phyloP scores from a whole-genome alignment of 306 rosid species.

The Prunus padus region DNA sequence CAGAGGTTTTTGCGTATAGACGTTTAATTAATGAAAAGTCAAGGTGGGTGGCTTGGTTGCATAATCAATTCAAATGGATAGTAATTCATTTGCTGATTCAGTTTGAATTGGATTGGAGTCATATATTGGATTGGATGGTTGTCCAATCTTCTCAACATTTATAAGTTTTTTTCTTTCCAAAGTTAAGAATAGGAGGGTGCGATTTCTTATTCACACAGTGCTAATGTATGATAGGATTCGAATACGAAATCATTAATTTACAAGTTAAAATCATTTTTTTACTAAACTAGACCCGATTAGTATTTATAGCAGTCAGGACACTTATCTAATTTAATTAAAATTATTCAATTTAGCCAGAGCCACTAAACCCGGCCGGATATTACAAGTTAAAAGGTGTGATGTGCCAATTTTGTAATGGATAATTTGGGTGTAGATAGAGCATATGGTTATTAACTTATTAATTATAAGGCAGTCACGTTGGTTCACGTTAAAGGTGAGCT shows the following conservation, averaged over 20 bases:
- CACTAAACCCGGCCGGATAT: not conserved
- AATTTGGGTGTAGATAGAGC: not conserved
- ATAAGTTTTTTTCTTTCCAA: too few relatives aligned
- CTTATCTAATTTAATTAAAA: too few relatives aligned
- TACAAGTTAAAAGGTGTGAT: not conserved
- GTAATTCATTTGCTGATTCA: not conserved
- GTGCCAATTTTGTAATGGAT: not conserved
- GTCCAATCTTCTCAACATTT: too few relatives aligned
- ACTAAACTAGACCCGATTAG: too few relatives aligned
- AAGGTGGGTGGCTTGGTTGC: not conserved
- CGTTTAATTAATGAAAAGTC: not conserved
- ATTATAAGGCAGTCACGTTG: not conserved
- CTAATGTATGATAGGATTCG: too few relatives aligned
- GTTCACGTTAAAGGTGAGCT: constrained; percentile 12
- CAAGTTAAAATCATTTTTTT: rapidly evolving
- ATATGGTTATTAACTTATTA: not conserved
- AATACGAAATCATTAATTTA: rapidly evolving
- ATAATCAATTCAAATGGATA: not conserved
- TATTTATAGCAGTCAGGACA: too few relatives aligned
- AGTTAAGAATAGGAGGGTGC: too few relatives aligned
- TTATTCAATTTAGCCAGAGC: too few relatives aligned
- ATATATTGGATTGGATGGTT: too few relatives aligned
- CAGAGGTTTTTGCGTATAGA: too few relatives aligned
- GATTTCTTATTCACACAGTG: too few relatives aligned
- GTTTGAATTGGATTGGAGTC: too few relatives aligned